Evolutionary conservation across 352 stramenopile genomes (phyloP).

Genomic region (Pythium guiyangense): DNA sequence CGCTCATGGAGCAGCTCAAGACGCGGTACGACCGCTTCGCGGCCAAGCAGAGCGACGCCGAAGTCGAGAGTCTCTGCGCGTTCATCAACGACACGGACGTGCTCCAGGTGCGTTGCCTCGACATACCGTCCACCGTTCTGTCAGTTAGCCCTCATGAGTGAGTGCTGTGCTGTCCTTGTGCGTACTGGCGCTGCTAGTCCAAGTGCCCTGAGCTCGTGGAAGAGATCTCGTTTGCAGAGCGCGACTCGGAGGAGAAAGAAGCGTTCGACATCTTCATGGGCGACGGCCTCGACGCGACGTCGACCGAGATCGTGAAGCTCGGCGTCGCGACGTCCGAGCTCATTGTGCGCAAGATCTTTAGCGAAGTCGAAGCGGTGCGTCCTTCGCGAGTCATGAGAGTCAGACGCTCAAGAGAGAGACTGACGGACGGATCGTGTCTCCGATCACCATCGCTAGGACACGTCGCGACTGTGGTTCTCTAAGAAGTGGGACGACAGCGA

Average conservation of each 20-base stretch:
- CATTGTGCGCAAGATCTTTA: constrained; percentile 74
- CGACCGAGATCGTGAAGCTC: constrained; percentile 78
- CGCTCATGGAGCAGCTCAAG: constrained; percentile 75
- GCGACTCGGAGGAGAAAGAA: constrained; percentile 67
- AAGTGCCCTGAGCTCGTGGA: constrained; percentile 82
- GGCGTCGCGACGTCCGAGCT: constrained; percentile 57
- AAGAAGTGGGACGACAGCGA: constrained; percentile 84
- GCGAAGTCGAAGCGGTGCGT: constrained; percentile 67
- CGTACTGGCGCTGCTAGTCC: constrained; percentile 20
- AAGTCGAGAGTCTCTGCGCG: constrained; percentile 75
- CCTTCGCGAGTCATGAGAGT: background rate
- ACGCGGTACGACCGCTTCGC: constrained; percentile 57
- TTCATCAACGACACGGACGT: constrained; percentile 86
- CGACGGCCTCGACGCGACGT: constrained; percentile 67
- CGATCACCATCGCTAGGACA: constrained; percentile 33
- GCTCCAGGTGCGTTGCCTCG: constrained; percentile 38
- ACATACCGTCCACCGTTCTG: background rate
- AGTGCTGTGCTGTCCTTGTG: background rate
- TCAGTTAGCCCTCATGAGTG: too few relatives aligned
- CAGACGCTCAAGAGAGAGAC: background rate
- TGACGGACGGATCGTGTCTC: background rate
- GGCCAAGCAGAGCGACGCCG: constrained; percentile 32
- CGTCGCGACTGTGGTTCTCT: constrained; percentile 65
- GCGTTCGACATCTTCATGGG: constrained; percentile 74
- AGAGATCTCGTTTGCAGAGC: constrained; percentile 78